Evolutionary conservation across 805 yeast species (phyloP).

Genomic region (Wickerhamomyces tratensis): DNA sequence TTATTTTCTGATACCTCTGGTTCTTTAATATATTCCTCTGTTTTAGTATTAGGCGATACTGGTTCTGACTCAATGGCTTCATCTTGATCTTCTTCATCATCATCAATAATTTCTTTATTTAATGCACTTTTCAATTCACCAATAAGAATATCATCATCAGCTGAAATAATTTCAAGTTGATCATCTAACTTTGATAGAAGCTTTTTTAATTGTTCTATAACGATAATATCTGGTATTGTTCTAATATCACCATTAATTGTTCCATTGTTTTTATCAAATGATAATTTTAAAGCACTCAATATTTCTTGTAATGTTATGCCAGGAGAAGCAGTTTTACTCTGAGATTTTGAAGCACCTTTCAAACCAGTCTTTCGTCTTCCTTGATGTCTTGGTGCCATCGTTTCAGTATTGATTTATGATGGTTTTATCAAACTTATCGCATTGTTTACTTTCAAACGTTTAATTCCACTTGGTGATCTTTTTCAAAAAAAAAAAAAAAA

Average conservation of each 20-base stretch:
- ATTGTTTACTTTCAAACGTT: not conserved
- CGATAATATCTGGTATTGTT: constrained; percentile 24
- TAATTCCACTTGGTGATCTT: not conserved
- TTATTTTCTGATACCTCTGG: not conserved
- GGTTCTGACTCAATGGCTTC: constrained; percentile 1
- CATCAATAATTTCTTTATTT: constrained; percentile 2
- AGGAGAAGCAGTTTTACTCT: constrained; percentile 24
- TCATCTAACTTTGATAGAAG: constrained; percentile 33
- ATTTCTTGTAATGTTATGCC: constrained; percentile 38
- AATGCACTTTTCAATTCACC: constrained; percentile 6
- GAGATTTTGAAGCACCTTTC: constrained; percentile 15
- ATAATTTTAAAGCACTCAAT: constrained; percentile 38
- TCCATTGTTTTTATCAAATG: constrained; percentile 52
- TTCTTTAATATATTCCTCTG: too few relatives aligned
- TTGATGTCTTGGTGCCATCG: constrained; percentile 14
- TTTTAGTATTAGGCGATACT: too few relatives aligned
- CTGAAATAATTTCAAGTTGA: constrained; percentile 21
- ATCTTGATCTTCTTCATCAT: constrained; percentile 1
- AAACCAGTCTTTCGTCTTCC: constrained; percentile 18
- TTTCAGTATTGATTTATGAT: not conserved
- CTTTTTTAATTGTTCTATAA: constrained; percentile 17
- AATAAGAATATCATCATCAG: constrained; percentile 16
- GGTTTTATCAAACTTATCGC: not conserved
- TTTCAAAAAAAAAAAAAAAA: constrained; percentile 13
- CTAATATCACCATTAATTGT: constrained; percentile 50